Evolutionary conservation across 306 rosid genomes (phyloP), one percentile per base, ranked within the genome.

Genomic region (Pterocarpus macrocarpus): DNA sequence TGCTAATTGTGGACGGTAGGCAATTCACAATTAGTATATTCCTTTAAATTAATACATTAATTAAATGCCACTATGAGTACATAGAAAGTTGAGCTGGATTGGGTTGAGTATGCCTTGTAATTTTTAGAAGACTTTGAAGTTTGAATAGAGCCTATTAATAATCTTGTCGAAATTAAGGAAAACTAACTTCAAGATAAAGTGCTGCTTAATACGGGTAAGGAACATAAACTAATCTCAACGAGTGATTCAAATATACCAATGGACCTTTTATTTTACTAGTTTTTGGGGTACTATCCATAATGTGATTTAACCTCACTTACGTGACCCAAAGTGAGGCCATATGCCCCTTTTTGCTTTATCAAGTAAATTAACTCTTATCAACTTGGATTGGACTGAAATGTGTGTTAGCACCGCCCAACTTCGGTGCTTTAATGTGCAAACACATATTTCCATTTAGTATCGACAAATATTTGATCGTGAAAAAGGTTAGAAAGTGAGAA

Each of bases 221-320:
- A 22, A 22, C 28, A 22, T 22, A 22, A 22, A 22, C 28, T 22
- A 22, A 22, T 22, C 28, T 62, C 33, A 55, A 3, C 52, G 3
- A 61, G 72, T 7, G n/a, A 30, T 55, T 22, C 34, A 17, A 17
- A 16, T 22, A 17, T 67, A 41, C 17, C n/a, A 64, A 17, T 7
- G 58, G 44, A 22, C 28, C 16, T 44, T 36, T 49, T 61, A 58
- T 35, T n/a, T 22, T 11, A 13, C 0, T 13, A 15, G 41, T 74
- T 43, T 45, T 4, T 11, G 56, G 71, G 58, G 76, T 65, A 43
- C 52, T 38, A 12, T 62, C 69, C 17, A 66, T 6, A 80, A 50
- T 50, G 84, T 56, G 88, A 84, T 81, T 81, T 71, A 84, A 79
- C 88, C 67, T 79, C 82, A 75, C 70, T 84, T 43, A 34, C 78